Evolutionary conservation across 371 early-diverging fungal species (phyloP).

Genomic region (Dentiscutata heterogama): DNA sequence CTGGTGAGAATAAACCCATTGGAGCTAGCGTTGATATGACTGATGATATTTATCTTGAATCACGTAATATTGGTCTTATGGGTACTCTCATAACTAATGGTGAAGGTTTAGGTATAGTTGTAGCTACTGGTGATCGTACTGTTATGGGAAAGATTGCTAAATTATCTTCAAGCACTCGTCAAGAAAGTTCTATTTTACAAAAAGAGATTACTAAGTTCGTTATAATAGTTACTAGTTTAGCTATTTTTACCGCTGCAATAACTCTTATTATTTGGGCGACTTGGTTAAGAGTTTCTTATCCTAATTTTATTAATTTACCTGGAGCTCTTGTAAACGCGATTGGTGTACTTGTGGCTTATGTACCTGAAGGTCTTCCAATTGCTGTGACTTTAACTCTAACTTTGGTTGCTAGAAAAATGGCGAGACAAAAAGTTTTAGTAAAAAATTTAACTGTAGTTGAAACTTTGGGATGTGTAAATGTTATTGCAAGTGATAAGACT

Average conservation of each 20-base stretch:
- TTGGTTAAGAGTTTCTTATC: conserved; percentile 61
- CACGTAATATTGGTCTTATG: conserved; percentile 71
- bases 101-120: conserved; percentile 69
- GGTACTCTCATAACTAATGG: conserved; percentile 74
- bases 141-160: conserved; percentile 78
- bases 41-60: conserved; percentile 56
- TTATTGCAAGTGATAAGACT: conserved; percentile 76
- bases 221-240: conserved; percentile 68
- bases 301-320: conserved; percentile 63
- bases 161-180: conserved; percentile 58
- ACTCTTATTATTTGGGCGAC: conserved; percentile 54
- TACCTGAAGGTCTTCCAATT: conserved; percentile 66
- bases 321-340: conserved; percentile 76
- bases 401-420: conserved; percentile 57
- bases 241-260: conserved; percentile 58
- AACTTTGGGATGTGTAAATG: conserved; percentile 70
- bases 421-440: conserved; percentile 63
- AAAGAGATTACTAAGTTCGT: conserved; percentile 77
- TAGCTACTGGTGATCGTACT: conserved; percentile 70
- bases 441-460: conserved; percentile 75
- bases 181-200: conserved; percentile 68
- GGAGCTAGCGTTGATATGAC: conserved; percentile 63
- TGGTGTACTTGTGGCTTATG: conserved; percentile 75
- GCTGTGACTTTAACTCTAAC: conserved; percentile 39
- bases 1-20: conserved; percentile 76